Conservation (phyloP, 1,284 basidiomycete species). For the Ustilago esculenta region DNA sequence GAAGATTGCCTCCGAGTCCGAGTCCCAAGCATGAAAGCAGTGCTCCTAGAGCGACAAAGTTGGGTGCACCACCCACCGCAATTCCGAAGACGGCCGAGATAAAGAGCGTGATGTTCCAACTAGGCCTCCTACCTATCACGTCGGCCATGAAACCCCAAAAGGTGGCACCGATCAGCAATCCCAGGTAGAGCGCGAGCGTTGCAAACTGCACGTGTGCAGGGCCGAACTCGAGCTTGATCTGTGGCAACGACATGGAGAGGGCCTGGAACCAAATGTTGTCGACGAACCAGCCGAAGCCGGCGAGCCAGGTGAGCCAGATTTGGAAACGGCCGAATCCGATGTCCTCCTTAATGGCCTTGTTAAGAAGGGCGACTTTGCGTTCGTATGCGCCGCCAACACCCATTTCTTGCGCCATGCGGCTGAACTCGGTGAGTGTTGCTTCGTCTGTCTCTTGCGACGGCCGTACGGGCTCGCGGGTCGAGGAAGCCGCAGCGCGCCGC, state of each 20-base stretch:
- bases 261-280: slow-evolving; percentile 65
- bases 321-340: slow-evolving; percentile 75
- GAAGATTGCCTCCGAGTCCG: slow-evolving; percentile 72
- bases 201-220: slow-evolving; percentile 54
- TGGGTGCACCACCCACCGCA: slow-evolving; percentile 72
- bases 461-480: background rate
- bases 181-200: slow-evolving; percentile 72
- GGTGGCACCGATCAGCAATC: slow-evolving; percentile 73
- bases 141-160: slow-evolving; percentile 70
- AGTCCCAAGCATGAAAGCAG: slow-evolving; percentile 73
- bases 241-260: slow-evolving; percentile 56
- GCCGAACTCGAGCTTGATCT: slow-evolving; percentile 56
- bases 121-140: slow-evolving; percentile 70
- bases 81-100: slow-evolving; percentile 73
- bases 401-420: slow-evolving; percentile 54
- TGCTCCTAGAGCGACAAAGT: slow-evolving; percentile 71
- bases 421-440: slow-evolving; percentile 31
- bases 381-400: slow-evolving; percentile 55
- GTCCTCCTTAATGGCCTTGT: slow-evolving; percentile 56
- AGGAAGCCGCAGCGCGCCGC: background rate
- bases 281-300: slow-evolving; percentile 73
- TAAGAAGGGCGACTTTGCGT: slow-evolving; percentile 58
- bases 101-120: slow-evolving; percentile 75
- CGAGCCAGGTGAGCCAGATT: slow-evolving; percentile 72
- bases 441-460: slow-evolving; percentile 33